phyloP scores from a whole-genome alignment of 768 basidiomycete species.

The Kwoniella sp. region DNA sequence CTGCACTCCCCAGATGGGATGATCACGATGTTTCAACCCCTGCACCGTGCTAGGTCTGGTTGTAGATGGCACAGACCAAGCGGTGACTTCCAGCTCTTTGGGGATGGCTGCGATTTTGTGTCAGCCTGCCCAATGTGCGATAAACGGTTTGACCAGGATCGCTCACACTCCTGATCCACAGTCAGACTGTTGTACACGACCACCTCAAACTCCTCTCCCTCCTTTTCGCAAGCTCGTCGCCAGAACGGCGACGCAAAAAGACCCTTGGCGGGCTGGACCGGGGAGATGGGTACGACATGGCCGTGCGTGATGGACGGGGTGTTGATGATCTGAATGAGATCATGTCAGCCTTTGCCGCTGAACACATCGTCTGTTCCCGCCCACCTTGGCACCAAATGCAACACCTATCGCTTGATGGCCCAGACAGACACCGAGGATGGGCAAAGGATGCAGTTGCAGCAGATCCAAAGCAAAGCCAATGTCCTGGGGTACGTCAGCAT shows the following conservation, averaged over 20 bases:
- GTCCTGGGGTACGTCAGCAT: slow-evolving; percentile 23
- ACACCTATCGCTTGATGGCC: slow-evolving; percentile 49
- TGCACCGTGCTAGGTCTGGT: slow-evolving; percentile 35
- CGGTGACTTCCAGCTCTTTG: slow-evolving; percentile 41
- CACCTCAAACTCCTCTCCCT: slow-evolving; percentile 30
- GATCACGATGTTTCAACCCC: slow-evolving; percentile 33
- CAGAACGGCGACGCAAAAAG: slow-evolving; percentile 32
- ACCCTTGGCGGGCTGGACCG: slow-evolving; percentile 18
- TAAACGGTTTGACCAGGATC: neutral
- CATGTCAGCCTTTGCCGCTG: neutral
- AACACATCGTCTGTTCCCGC: neutral
- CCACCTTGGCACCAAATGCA: slow-evolving; percentile 45
- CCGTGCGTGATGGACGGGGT: slow-evolving; percentile 47
- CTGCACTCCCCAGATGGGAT: slow-evolving; percentile 48
- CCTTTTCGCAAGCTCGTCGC: neutral
- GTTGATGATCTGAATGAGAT: slow-evolving; percentile 40
- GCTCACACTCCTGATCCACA: slow-evolving; percentile 37
- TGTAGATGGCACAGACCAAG: slow-evolving; percentile 27
- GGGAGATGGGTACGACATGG: slow-evolving; percentile 44
- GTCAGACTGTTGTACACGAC: slow-evolving; percentile 50
- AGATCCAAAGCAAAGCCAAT: slow-evolving; percentile 44
- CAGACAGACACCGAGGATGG: slow-evolving; percentile 48
- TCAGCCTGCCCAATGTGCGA: neutral
- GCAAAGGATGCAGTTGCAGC: slow-evolving; percentile 32
- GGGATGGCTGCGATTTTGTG: slow-evolving; percentile 32